Evolutionary conservation across 2,329 filamentous ascomycete species (phyloP), one percentile per base, ranked within the genome.

Genomic region (Ampelomyces quisqualis): DNA sequence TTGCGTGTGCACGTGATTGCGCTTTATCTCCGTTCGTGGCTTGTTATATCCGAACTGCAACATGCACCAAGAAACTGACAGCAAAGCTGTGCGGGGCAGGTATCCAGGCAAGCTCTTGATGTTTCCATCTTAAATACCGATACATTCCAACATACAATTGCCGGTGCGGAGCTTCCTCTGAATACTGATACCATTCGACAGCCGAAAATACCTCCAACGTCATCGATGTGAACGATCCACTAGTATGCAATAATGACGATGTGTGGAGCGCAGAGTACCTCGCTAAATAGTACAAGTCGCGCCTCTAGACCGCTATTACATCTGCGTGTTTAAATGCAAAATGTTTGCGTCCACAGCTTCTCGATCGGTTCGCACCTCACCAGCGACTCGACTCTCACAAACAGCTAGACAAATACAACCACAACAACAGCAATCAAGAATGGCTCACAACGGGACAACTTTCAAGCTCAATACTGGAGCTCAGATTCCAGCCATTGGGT

Each of bases 401-500:
- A 14, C 53, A 27, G 41, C 45, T 28, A 43, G 48, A 29, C 47
- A 55, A 19, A 34, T 57, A 10, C 41, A 49, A 27, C 36, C 45
- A 5, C 34, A 26, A 33, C 29, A 45, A 7, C 45, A 44, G 32
- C 49, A 52, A 24, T 22, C 38, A 46, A 69, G 36, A 48, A 62
- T 60, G 58, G 53, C 62, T 37, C 47, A 65, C 54, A 55, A 66
- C 58, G 60, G 54, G 20, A 64, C 68, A 34, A 69, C 64, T 13
- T 78, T 73, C 63, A 76, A 73, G 30, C 78, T 81, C 60, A 79
- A 81, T 60, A 85, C 82, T 36, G 87, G 87, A 39, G 84, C 78
- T 66, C 82, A 86, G 69, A 91, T 93, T 45, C 84, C 85, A 40
- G 82, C 82, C 58, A 70, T 90, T 56, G 86, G 85, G 43, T 77